Evolutionary conservation across 345 rosid genomes (phyloP), one percentile per base, ranked within the genome.

Genomic region (Eucalyptus tenuipes): DNA sequence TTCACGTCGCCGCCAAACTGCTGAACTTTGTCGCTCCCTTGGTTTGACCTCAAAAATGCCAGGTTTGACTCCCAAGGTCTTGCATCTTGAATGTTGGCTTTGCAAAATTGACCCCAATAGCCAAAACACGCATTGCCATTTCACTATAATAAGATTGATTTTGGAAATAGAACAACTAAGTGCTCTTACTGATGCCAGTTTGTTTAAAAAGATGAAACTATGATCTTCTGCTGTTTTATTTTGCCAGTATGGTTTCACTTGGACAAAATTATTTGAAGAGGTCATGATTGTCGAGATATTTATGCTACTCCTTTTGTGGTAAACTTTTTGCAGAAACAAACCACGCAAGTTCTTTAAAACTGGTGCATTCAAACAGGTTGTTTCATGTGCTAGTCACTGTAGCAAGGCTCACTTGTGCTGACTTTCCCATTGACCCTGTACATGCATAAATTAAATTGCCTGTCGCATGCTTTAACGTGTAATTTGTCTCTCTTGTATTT

Each of bases 1-100:
- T 90, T 97, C 99, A 87, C 99, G 99, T 90, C 99, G 99, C 85
- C 99, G 97, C 87, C 99, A 98, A 92, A 95, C 98, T 82, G 98
- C 99, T 90, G 99, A 95, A 90, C 93, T 98, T 40, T 98, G 95
- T 90, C 98, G 98, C 37, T 93, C 96, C 87, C 99, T 98, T 92
- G 97, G 99, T 90, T 91, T 98, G 88, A 92, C 99, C 49, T 96
- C 94, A 48, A 95, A 95, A 91, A 98, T 98, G 99, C 96, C 97
- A 95, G 99, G 99, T 98, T 91, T 92, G 95, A 90, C 89, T 40
- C 88, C 89, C 90, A 85, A 59, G 84, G 47, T 87, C 57, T 86
- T 45, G 89, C 57, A 27, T 15, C 27, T 40, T 13, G 31, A 59
- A 48, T 64, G 81, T 16, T 16, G 55, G 86, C 45, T 57, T 42